phyloP scores from a whole-genome alignment of 2,329 filamentous ascomycete genomes.

The Passalora sequoiae region DNA sequence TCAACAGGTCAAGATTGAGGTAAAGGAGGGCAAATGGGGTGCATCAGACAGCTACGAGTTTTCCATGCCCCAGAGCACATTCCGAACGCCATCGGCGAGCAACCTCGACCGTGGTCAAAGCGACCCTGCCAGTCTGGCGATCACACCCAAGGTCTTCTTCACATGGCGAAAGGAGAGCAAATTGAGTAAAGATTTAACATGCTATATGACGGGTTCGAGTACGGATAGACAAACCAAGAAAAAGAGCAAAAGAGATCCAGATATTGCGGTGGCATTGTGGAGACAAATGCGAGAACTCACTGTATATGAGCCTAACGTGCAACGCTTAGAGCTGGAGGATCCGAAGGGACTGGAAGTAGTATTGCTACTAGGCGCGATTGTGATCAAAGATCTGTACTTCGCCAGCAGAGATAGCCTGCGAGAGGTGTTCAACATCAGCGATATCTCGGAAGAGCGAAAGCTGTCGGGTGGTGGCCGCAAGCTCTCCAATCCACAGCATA shows the following conservation, averaged over 20 bases:
- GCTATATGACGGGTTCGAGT: slow-evolving; percentile 75
- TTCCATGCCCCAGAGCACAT: slow-evolving; percentile 80
- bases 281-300: slow-evolving; percentile 71
- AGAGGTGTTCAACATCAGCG: slow-evolving; percentile 72
- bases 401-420: slow-evolving; percentile 49
- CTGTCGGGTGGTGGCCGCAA: slow-evolving; percentile 23
- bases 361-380: slow-evolving; percentile 56
- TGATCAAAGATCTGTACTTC: slow-evolving; percentile 60
- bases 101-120: slow-evolving; percentile 68
- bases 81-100: slow-evolving; percentile 72
- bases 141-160: slow-evolving; percentile 71
- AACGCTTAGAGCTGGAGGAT: slow-evolving; percentile 87
- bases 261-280: slow-evolving; percentile 91
- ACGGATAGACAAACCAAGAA: slow-evolving; percentile 61
- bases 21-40: slow-evolving; percentile 72
- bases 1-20: slow-evolving; percentile 66
- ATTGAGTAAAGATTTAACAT: slow-evolving; percentile 80
- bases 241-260: slow-evolving; percentile 75
- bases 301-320: slow-evolving; percentile 88
- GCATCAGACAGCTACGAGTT: slow-evolving; percentile 82
- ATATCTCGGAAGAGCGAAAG: slow-evolving; percentile 34
- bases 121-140: slow-evolving; percentile 50
- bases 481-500: slow-evolving; percentile 24
- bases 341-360: slow-evolving; percentile 87
- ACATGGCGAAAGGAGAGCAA: slow-evolving; percentile 86